Conservation (phyloP, 352 stramenopile genomes). For the Pythium brachiatum region DNA sequence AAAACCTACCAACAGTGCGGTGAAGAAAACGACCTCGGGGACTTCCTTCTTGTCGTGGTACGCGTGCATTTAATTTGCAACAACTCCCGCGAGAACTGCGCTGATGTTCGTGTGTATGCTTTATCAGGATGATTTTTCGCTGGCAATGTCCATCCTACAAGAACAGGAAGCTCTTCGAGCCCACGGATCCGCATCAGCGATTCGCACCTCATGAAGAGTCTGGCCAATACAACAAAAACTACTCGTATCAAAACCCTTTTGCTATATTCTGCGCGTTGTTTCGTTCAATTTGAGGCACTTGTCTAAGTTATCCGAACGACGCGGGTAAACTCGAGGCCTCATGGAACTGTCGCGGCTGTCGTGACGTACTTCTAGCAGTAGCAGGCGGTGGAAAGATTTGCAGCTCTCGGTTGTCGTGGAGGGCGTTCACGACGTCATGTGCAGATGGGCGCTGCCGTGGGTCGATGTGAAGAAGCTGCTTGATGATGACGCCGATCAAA, state of each 20-base stretch:
- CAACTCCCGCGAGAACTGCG: neutral
- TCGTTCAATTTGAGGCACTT: neutral
- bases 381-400: conserved; percentile 43
- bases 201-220: conserved; percentile 22
- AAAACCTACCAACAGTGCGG: conserved; percentile 74
- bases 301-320: conserved; percentile 18
- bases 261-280: neutral
- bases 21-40: conserved; percentile 81
- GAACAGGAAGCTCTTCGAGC: conserved; percentile 44
- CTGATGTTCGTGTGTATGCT: neutral
- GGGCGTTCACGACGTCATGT: conserved; percentile 66
- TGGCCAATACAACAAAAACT: neutral
- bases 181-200: neutral
- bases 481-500: conserved; percentile 72
- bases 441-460: conserved; percentile 61
- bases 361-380: conserved; percentile 3
- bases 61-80: conserved; percentile 20
- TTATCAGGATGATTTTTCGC: conserved; percentile 62
- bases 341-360: conserved; percentile 16
- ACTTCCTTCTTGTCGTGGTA: conserved; percentile 62
- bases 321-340: conserved; percentile 23
- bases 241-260: neutral
- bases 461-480: conserved; percentile 72
- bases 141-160: conserved; percentile 57
- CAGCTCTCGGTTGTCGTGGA: conserved; percentile 62